Percentiles rank a stretch among this genome's conserved stretches.
Conservation (phyloP, 768 basidiomycete genomes). For the Leccinum incarnatum region DNA sequence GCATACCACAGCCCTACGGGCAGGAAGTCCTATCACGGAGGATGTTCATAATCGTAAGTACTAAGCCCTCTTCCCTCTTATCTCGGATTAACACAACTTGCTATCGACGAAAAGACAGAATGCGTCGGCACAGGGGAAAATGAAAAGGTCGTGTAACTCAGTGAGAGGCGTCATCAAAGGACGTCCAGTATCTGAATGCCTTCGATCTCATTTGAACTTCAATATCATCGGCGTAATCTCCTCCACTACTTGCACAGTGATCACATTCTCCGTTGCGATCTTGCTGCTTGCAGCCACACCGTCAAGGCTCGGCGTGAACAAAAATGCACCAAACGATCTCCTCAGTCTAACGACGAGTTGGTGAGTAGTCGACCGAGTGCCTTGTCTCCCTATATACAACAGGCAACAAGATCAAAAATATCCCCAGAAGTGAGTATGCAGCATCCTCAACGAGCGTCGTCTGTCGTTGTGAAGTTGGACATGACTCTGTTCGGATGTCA, state of each 20-base stretch:
- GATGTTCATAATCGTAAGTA: no score
- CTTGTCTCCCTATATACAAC: conserved; percentile 5
- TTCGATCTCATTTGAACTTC: not conserved
- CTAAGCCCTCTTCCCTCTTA: no score
- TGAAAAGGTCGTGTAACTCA: not conserved
- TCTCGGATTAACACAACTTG: no score
- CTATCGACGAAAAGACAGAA: no score
- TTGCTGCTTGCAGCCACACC: not conserved
- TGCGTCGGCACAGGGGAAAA: no score
- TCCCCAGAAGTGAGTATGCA: conserved; percentile 8
- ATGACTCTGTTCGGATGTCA: not conserved
- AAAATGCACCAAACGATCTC: not conserved
- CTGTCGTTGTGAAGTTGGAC: not conserved
- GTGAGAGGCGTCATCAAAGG: not conserved
- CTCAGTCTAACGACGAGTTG: not conserved
- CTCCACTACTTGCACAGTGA: not conserved
- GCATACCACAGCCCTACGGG: no score
- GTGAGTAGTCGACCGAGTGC: conserved; percentile 6
- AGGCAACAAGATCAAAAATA: conserved; percentile 4
- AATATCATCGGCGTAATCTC: not conserved
- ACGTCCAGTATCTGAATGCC: conserved; percentile 5
- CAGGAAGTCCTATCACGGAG: no score
- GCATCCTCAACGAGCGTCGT: conserved; percentile 5
- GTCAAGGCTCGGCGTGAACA: not conserved
- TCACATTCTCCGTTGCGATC: not conserved